phyloP scores from a whole-genome alignment of 306 rosid species.

The Oemleria cerasiformis region DNA sequence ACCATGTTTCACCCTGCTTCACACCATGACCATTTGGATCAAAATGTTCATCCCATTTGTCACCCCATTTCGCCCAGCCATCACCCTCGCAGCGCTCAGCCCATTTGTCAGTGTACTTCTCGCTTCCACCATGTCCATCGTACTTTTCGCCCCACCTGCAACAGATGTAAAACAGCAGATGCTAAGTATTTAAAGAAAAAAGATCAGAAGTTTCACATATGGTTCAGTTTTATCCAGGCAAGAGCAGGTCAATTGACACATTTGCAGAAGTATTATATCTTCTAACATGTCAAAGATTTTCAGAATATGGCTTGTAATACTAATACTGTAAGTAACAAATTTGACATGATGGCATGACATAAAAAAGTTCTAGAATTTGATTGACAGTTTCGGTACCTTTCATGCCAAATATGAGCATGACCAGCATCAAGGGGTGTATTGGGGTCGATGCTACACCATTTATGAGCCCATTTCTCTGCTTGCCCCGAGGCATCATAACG shows the following conservation, averaged over 20 bases:
- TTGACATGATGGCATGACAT: neutral
- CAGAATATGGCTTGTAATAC: neutral
- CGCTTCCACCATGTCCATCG: slow-evolving; percentile 87
- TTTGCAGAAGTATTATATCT: neutral
- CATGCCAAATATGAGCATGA: slow-evolving; percentile 98
- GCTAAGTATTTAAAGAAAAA: neutral
- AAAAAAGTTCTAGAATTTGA: neutral
- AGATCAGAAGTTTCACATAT: neutral
- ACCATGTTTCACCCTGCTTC: slow-evolving; percentile 98
- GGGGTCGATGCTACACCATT: slow-evolving; percentile 97
- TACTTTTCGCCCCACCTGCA: slow-evolving; percentile 93
- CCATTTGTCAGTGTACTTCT: slow-evolving; percentile 94
- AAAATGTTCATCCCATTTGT: slow-evolving; percentile 97
- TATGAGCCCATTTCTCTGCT: slow-evolving; percentile 90
- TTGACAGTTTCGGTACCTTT: slow-evolving; percentile 51
- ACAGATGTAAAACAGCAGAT: slow-evolving; percentile 8
- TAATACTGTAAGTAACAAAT: neutral
- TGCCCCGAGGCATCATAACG: slow-evolving; percentile 69
- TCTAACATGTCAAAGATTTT: neutral
- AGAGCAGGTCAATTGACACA: neutral
- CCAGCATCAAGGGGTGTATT: slow-evolving; percentile 74
- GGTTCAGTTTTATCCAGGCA: neutral
- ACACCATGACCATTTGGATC: slow-evolving; percentile 58
- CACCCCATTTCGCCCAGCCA: slow-evolving; percentile 97
- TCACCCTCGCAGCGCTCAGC: slow-evolving; percentile 74